Evolutionary conservation across 495 filamentous ascomycete genomes (phyloP).

Genomic region (Daldinia childiae): DNA sequence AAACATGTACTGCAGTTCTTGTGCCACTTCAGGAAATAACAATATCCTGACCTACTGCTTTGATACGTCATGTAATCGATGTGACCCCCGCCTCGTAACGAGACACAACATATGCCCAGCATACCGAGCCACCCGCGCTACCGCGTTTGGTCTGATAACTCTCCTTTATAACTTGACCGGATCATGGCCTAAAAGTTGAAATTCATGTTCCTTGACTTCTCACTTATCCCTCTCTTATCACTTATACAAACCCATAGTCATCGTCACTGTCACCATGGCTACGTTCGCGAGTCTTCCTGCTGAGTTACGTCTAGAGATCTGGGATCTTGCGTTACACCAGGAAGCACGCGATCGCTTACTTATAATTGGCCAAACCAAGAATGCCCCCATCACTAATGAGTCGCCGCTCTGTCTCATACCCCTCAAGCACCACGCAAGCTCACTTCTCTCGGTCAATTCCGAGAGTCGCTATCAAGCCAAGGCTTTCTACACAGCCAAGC

Average conservation of each 20-base stretch:
- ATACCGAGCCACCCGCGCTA: neutral
- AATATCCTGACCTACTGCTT: neutral
- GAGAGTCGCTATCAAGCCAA: constrained; percentile 20
- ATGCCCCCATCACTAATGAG: neutral
- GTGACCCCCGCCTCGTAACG: constrained; percentile 2
- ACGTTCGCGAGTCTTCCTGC: constrained; percentile 7
- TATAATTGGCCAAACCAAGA: neutral
- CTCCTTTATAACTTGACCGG: neutral
- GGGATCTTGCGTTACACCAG: constrained; percentile 11
- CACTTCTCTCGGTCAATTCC: constrained; percentile 13
- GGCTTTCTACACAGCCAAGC: constrained; percentile 9
- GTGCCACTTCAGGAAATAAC: neutral
- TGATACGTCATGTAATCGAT: constrained; percentile 3
- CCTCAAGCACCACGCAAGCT: constrained; percentile 10
- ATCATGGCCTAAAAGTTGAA: neutral
- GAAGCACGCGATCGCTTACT: constrained; percentile 18
- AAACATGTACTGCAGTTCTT: neutral
- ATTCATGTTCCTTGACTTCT: neutral
- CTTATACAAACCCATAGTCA: neutral
- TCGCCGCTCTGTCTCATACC: neutral
- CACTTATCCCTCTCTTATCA: neutral
- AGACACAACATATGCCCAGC: neutral
- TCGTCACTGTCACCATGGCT: neutral
- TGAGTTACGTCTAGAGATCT: constrained; percentile 16
- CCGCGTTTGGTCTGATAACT: neutral